Evolutionary conservation across 352 stramenopile species (phyloP), one percentile per base, ranked within the genome.

Genomic region (Pythium rhizo-oryzae): DNA sequence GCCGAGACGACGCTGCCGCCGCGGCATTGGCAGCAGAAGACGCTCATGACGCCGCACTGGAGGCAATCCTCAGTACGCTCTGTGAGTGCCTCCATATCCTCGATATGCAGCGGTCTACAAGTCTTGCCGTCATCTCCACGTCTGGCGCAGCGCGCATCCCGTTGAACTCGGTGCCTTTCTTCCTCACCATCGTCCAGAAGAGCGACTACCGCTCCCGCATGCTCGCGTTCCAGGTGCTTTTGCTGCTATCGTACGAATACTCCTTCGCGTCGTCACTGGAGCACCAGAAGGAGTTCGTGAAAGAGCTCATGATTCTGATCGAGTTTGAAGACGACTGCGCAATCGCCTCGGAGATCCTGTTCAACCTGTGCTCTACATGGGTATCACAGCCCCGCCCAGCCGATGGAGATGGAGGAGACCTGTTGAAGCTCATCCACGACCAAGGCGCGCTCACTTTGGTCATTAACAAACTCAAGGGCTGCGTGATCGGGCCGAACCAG

Each of bases 291-390:
- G 75, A 79, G 43, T 91, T 92, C 35, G 79, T 92, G 44, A 82
- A 86, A 24, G 82, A 94, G 64, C 69, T 92, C 23, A 82, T 88
- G 71, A 77, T 83, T 66, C 84, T 94, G 73, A 70, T 94, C 18
- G 84, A 90, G 39, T 87, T 74, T 46, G 82, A 90, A 52, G 84
- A 94, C 53, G 82, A 92, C 56, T 86, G 79, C 63, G 81, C 78
- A 1, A 74, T 91, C n/a, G 84, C 82, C 1, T 91, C 86, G 0
- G 81, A 94, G 56, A 91, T 94, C 63, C 57, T 94, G 1, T 88
- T 77, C 57, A 80, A 85, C 0, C 43, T 94, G 1, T 92, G 82
- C 60, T 79, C 82, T 13, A 92, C 85, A 19, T 72, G 65, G 65
- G 60, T 51, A 23, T 44, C 65, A 19, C 21, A 24, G 16, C 33